These are phyloP conservation scores for Heliamphora pulchella DNA, from an alignment of 179 eudicot species.

Conservation along the genomic window DNA sequence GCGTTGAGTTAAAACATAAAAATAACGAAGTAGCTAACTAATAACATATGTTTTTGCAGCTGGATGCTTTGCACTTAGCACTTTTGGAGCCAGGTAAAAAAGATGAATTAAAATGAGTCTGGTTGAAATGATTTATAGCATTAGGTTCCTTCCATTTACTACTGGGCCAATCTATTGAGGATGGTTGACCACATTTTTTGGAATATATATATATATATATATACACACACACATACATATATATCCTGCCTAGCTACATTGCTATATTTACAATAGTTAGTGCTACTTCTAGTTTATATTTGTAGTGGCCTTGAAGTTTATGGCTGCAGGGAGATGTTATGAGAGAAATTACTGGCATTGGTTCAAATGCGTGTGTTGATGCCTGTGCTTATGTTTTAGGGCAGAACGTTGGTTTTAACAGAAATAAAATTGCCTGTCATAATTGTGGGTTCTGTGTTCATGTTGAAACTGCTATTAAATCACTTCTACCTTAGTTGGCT, in stretches of 20 bases:
- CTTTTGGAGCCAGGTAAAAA: neutral
- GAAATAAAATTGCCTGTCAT: neutral
- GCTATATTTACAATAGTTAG: neutral
- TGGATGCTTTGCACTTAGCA: neutral
- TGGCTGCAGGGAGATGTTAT: neutral
- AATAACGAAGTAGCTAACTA: neutral
- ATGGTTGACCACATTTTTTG: too few relatives aligned
- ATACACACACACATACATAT: too few relatives aligned
- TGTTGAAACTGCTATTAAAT: neutral
- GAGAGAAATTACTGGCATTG: neutral
- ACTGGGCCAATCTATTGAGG: neutral
- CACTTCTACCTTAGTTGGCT: neutral
- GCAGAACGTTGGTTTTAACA: neutral
- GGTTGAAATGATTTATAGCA: neutral
- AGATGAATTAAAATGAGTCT: neutral
- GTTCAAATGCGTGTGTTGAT: neutral
- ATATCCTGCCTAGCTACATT: too few relatives aligned
- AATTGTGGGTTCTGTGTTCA: neutral
- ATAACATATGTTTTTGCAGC: neutral
- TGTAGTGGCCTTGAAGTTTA: neutral
- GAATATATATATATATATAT: too few relatives aligned
- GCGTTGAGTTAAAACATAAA: neutral
- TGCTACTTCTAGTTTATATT: neutral
- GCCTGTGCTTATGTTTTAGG: neutral
- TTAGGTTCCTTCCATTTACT: neutral